Percentiles rank a stretch among this genome's conserved stretches.
Evolutionary conservation across 202 grass and related monocot species (phyloP).

Genomic region (Cymbopogon flexuosus): DNA sequence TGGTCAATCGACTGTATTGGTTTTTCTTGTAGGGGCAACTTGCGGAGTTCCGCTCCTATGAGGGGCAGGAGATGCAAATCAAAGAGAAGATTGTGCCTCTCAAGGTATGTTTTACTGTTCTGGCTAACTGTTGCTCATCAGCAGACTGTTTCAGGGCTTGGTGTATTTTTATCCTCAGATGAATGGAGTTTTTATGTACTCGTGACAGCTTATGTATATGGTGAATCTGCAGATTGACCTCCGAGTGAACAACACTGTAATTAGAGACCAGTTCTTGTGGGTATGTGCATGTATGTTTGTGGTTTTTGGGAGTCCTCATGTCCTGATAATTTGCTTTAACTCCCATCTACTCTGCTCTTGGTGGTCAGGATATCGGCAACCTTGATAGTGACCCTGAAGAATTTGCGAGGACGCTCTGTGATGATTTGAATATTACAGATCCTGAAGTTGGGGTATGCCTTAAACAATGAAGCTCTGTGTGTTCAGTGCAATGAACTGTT

Average conservation of each 20-base stretch:
- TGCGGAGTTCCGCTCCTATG: slow-evolving; percentile 79
- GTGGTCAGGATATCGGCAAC: slow-evolving; percentile 73
- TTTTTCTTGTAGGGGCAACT: slow-evolving; percentile 49
- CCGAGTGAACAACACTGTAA: slow-evolving; percentile 71
- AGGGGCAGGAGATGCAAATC: slow-evolving; percentile 94
- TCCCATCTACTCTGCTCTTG: not conserved
- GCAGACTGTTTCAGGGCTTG: not conserved
- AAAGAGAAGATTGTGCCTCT: slow-evolving; percentile 90
- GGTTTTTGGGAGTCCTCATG: not conserved
- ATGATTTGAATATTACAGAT: slow-evolving; percentile 81
- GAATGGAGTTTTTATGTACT: not conserved
- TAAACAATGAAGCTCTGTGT: not conserved
- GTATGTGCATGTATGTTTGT: slow-evolving; percentile 37
- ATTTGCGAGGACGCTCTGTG: slow-evolving; percentile 76
- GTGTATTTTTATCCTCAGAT: not conserved
- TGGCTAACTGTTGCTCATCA: not conserved
- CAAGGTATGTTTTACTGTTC: slow-evolving; percentile 54
- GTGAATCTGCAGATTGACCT: slow-evolving; percentile 70
- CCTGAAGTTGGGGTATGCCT: slow-evolving; percentile 87
- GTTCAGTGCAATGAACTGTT: not conserved
- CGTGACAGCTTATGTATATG: not conserved
- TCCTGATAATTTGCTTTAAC: not conserved
- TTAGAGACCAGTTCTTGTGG: slow-evolving; percentile 92
- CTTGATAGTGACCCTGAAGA: slow-evolving; percentile 93
- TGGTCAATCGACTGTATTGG: not conserved